phyloP scores from a whole-genome alignment of 2,329 filamentous ascomycete genomes.

The Orbilia javanica region DNA sequence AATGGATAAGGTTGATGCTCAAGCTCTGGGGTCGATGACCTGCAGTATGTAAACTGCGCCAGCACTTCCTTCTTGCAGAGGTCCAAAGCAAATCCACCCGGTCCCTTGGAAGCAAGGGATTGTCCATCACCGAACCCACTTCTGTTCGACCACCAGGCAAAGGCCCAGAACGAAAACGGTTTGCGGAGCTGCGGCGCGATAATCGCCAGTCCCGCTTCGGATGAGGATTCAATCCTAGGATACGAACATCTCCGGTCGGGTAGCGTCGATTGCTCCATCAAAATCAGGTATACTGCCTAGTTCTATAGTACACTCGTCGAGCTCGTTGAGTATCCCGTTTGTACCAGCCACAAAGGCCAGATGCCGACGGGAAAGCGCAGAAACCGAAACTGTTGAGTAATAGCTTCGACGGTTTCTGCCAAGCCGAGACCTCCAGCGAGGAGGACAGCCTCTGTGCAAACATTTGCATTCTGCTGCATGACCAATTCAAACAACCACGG shows the following conservation, averaged over 20 bases:
- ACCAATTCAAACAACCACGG: slow-evolving; percentile 24
- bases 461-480: slow-evolving; percentile 3
- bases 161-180: slow-evolving; percentile 35
- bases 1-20: slow-evolving; percentile 41
- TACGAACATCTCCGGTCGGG: slow-evolving; percentile 40
- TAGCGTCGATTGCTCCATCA: neutral
- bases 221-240: neutral
- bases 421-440: slow-evolving; percentile 1
- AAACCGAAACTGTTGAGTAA: slow-evolving; percentile 48
- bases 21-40: slow-evolving; percentile 45
- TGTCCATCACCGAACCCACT: slow-evolving; percentile 29
- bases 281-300: too few species aligned
- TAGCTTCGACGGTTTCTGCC: slow-evolving; percentile 30
- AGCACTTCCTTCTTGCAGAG: slow-evolving; percentile 14
- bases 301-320: slow-evolving; percentile 28
- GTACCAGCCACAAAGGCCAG: slow-evolving; percentile 36
- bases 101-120: slow-evolving; percentile 32
- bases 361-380: slow-evolving; percentile 5
- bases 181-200: neutral
- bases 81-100: slow-evolving; percentile 20
- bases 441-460: neutral
- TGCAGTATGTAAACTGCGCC: slow-evolving; percentile 40
- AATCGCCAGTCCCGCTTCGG: slow-evolving; percentile 11
- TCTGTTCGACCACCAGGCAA: neutral
- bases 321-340: slow-evolving; percentile 5